A percentile compares a stretch with the other conserved stretches of the same genome.
These are phyloP conservation scores for Ordospora pajunii DNA, from an alignment of 371 early-diverging fungal species.

Conservation along the genomic window DNA sequence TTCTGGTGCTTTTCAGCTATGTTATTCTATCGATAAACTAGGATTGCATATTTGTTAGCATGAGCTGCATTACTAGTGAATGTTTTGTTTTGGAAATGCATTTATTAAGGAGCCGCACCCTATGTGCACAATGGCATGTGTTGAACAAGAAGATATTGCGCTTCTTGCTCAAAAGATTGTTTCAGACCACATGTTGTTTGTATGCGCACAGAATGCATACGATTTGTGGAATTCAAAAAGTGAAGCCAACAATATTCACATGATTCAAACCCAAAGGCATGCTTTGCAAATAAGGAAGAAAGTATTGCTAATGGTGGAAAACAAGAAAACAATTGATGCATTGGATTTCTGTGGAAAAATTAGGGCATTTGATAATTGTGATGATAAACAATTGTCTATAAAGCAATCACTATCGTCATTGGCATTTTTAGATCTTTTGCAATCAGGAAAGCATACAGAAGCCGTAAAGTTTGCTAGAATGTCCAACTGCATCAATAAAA, in stretches of 20 bases:
- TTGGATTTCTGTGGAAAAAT: background rate
- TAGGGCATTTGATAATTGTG: background rate
- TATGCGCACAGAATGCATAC: background rate
- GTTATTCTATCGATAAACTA: constrained; percentile 1
- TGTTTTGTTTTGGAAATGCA: background rate
- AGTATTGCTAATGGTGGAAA: background rate
- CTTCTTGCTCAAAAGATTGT: background rate
- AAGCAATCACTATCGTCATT: background rate
- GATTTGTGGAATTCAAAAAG: background rate
- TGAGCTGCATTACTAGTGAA: background rate
- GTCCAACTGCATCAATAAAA: background rate
- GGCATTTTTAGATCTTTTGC: background rate
- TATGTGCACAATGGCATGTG: background rate
- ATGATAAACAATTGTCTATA: background rate
- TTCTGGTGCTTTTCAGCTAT: background rate
- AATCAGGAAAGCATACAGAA: background rate
- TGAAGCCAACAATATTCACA: no score
- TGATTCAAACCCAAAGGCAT: no score
- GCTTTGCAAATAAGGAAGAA: background rate
- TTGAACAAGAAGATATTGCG: background rate
- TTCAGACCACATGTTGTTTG: constrained; percentile 3
- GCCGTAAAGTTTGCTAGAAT: background rate
- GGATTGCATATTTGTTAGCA: background rate
- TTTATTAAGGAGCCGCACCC: background rate
- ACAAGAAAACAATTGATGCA: background rate